Evolutionary conservation across 768 basidiomycete species (phyloP).

Genomic region (Boletus sp.): DNA sequence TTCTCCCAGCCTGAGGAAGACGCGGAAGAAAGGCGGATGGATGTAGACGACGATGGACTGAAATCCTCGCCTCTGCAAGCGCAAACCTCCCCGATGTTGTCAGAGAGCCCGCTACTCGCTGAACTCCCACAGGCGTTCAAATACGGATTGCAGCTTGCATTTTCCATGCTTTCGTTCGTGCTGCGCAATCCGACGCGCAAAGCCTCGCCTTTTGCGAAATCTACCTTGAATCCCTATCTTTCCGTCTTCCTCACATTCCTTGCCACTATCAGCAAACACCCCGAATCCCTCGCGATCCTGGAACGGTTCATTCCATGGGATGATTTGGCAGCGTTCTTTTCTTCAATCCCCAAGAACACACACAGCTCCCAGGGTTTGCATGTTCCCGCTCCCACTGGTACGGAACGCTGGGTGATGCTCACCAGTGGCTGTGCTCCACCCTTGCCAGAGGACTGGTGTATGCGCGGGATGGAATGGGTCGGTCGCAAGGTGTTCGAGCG

Average conservation of each 20-base stretch:
- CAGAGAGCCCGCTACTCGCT: constrained; percentile 32
- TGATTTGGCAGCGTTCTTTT: constrained; percentile 64
- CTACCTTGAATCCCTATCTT: constrained; percentile 81
- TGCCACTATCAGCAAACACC: constrained; percentile 67
- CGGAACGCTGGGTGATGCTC: constrained; percentile 63
- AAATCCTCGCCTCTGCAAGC: constrained; percentile 19
- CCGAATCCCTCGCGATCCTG: constrained; percentile 56
- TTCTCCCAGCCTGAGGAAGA: constrained; percentile 32
- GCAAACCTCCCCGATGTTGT: constrained; percentile 29
- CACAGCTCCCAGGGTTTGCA: constrained; percentile 46
- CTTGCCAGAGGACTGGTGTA: constrained; percentile 91
- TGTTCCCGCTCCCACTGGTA: constrained; percentile 29
- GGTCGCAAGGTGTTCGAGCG: constrained; percentile 87
- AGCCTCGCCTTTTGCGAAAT: constrained; percentile 52
- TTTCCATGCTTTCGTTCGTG: constrained; percentile 70
- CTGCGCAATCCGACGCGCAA: constrained; percentile 64
- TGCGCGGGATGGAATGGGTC: constrained; percentile 97
- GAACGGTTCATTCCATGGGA: constrained; percentile 86
- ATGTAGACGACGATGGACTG: constrained; percentile 53
- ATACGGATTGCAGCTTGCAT: constrained; percentile 76
- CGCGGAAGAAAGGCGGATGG: constrained; percentile 57
- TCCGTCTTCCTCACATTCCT: constrained; percentile 87
- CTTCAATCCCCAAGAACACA: constrained; percentile 53
- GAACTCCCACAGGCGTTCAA: constrained; percentile 68
- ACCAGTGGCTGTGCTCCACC: constrained; percentile 69